These are phyloP conservation scores for Danielozyma ontarioensis DNA, from an alignment of 805 yeast genomes.

Conservation along the genomic window DNA sequence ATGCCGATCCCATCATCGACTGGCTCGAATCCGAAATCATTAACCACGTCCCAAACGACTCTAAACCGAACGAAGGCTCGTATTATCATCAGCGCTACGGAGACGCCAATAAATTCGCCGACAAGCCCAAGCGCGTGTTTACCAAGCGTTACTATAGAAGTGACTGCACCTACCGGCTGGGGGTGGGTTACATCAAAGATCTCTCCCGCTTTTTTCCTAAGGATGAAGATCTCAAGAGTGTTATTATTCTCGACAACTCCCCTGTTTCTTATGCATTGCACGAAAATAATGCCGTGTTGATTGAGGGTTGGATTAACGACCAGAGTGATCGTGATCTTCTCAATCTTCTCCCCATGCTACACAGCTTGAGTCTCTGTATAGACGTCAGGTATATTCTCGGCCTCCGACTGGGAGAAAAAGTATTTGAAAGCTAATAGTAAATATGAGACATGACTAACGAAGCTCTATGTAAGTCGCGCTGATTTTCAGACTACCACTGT, in stretches of 20 bases:
- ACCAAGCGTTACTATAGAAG: slow-evolving; percentile 65
- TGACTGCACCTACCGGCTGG: slow-evolving; percentile 71
- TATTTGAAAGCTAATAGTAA: slow-evolving; percentile 45
- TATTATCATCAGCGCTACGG: background rate
- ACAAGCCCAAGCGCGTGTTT: slow-evolving; percentile 26
- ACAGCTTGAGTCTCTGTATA: slow-evolving; percentile 69
- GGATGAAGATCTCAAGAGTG: slow-evolving; percentile 65
- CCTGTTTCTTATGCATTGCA: slow-evolving; percentile 84
- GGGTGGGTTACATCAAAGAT: slow-evolving; percentile 73
- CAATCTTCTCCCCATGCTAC: slow-evolving; percentile 73
- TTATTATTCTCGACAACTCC: slow-evolving; percentile 85
- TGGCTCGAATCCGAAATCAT: slow-evolving; percentile 68
- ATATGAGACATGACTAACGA: too few relatives aligned
- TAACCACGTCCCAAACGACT: slow-evolving; percentile 9
- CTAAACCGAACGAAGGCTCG: slow-evolving; percentile 2
- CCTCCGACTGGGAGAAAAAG: slow-evolving; percentile 65
- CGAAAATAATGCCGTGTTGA: slow-evolving; percentile 83
- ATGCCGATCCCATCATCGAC: slow-evolving; percentile 95
- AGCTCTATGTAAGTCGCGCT: too few relatives aligned
- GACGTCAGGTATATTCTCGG: slow-evolving; percentile 81
- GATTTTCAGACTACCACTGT: too few relatives aligned
- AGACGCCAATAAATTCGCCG: slow-evolving; percentile 6
- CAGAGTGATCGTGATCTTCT: slow-evolving; percentile 84
- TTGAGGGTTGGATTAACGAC: slow-evolving; percentile 98
- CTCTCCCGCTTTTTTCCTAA: slow-evolving; percentile 42